These are phyloP conservation scores for Aspergillus sp. DNA, from an alignment of 2,329 filamentous ascomycete genomes.

Conservation along the genomic window DNA sequence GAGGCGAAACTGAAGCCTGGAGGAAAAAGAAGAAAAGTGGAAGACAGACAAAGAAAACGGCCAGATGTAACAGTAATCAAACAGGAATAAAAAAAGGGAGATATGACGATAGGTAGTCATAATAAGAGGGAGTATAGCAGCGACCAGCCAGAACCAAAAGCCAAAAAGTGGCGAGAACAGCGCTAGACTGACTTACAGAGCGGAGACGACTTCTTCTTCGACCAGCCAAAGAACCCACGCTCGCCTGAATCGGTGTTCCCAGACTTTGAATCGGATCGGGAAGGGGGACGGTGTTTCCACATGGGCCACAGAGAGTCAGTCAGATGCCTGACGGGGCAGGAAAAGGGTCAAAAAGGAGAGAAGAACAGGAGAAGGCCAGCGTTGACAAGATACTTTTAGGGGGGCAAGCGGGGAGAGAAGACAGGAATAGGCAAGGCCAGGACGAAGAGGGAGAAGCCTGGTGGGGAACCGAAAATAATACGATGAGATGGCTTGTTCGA, in stretches of 20 bases:
- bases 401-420: constrained; percentile 18
- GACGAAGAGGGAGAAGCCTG: constrained; percentile 14
- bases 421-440: background rate
- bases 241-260: constrained; percentile 41
- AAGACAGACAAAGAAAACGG: constrained; percentile 14
- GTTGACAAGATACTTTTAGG: constrained; percentile 6
- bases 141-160: constrained; percentile 1
- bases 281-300: constrained; percentile 47
- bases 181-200: constrained; percentile 33
- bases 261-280: constrained; percentile 45
- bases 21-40: constrained; percentile 8
- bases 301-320: constrained; percentile 31
- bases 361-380: constrained; percentile 18
- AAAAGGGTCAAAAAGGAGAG: constrained; percentile 17
- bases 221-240: constrained; percentile 42
- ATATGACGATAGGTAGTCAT: constrained; percentile 6
- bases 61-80: constrained; percentile 15
- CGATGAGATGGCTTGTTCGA: constrained; percentile 6
- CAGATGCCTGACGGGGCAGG: constrained; percentile 23
- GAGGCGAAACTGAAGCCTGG: constrained; percentile 11
- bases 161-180: constrained; percentile 17
- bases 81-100: constrained; percentile 12
- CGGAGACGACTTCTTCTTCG: constrained; percentile 40
- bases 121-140: constrained; percentile 6
- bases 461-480: constrained; percentile 8